These are phyloP conservation scores for Selaginella moellendorffii DNA, from an alignment of 75 land plant genomes.

Conservation along the genomic window DNA sequence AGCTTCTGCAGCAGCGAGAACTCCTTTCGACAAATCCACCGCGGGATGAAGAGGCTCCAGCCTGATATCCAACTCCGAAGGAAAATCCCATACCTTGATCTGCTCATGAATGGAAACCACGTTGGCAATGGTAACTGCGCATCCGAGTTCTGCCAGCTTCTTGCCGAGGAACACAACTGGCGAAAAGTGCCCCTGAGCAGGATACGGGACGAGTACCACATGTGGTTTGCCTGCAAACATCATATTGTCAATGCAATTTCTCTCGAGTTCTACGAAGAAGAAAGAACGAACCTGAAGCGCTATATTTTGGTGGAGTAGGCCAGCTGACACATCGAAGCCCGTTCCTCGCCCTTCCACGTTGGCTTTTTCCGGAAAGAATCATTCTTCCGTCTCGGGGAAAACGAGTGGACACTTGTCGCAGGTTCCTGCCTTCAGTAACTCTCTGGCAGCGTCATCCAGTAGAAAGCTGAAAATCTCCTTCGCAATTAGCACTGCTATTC, in stretches of 20 bases:
- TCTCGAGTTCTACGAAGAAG: too few species aligned
- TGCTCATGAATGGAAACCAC: background rate
- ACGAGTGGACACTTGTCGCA: too few species aligned
- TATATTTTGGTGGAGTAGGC: too few species aligned
- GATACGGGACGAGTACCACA: background rate
- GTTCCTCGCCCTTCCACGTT: background rate
- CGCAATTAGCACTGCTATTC: background rate
- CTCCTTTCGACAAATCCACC: background rate
- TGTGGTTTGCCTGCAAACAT: background rate
- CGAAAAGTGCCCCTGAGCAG: background rate
- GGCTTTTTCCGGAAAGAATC: background rate
- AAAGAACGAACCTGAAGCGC: too few species aligned
- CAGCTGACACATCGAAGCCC: too few species aligned
- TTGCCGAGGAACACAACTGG: background rate
- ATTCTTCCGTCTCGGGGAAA: too few species aligned
- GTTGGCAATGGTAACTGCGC: background rate
- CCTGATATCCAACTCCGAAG: background rate
- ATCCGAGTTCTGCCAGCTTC: background rate
- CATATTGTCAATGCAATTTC: background rate
- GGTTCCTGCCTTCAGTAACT: too few species aligned
- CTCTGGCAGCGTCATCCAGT: background rate
- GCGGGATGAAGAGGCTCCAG: background rate
- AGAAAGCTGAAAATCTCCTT: background rate
- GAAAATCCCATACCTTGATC: background rate
- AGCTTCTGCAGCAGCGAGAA: background rate